phyloP scores from a whole-genome alignment of 257 asterid genomes.

The Nicotiana obtusifolia region DNA sequence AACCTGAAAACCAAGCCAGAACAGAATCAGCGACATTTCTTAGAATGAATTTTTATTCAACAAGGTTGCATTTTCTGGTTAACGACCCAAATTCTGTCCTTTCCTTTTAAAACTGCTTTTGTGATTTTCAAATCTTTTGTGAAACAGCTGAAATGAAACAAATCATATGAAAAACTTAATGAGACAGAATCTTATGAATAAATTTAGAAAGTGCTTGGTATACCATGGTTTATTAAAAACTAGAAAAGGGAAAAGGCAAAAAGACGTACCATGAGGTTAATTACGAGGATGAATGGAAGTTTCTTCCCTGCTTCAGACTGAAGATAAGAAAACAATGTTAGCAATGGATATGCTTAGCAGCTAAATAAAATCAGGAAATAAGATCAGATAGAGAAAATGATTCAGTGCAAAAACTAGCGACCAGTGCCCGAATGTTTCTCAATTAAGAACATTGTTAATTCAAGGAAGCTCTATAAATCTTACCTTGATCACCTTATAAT shows the following conservation, averaged over 20 bases:
- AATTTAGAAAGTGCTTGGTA: neutral
- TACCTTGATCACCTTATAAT: neutral
- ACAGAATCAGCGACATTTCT: constrained; percentile 1
- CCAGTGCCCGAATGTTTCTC: neutral
- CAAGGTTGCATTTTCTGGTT: neutral
- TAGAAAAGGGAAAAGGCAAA: neutral
- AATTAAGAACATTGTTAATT: neutral
- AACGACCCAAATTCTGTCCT: neutral
- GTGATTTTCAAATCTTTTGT: neutral
- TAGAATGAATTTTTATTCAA: neutral
- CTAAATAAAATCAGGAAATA: neutral
- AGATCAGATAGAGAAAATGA: too few relatives aligned
- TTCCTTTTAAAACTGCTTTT: neutral
- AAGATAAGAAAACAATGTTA: constrained; percentile 29
- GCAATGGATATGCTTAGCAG: neutral
- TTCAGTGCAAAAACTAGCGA: neutral
- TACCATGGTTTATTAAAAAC: neutral
- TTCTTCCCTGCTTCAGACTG: constrained; percentile 84
- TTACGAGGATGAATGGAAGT: constrained; percentile 68
- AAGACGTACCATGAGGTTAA: constrained; percentile 77
- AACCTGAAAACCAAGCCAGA: constrained; percentile 53
- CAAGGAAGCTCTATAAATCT: neutral
- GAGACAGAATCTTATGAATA: neutral
- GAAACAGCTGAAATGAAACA: neutral
- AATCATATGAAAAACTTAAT: neutral